Percentiles rank a stretch among this genome's conserved stretches.
Evolutionary conservation across 257 asterid genomes (phyloP).

Genomic region (Gardenia jasminoides): DNA sequence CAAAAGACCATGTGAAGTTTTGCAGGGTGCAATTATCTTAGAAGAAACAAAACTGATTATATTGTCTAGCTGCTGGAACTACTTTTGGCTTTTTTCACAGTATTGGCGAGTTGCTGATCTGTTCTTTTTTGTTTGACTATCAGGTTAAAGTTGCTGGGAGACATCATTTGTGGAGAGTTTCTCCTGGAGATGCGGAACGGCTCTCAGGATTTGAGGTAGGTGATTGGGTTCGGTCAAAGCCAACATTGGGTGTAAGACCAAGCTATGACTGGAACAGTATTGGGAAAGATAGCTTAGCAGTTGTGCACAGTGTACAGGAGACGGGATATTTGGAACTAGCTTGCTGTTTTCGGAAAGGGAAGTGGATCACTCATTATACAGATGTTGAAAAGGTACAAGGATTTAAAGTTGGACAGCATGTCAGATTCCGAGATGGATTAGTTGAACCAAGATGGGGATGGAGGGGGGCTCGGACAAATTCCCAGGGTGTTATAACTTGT

Average conservation of each 20-base stretch:
- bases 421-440: conserved; percentile 67
- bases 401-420: conserved; percentile 80
- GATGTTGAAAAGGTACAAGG: conserved; percentile 92
- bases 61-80: not conserved
- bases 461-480: conserved; percentile 73
- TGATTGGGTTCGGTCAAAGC: conserved; percentile 98
- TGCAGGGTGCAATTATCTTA: not conserved
- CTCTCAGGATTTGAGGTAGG: conserved; percentile 95
- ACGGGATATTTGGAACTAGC: conserved; percentile 88
- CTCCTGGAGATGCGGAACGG: conserved; percentile 97
- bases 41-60: not conserved
- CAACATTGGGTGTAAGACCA: conserved; percentile 85
- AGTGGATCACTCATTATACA: conserved; percentile 63
- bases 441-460: conserved; percentile 98
- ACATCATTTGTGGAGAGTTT: conserved; percentile 79
- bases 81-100: not conserved
- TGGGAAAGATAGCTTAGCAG: conserved; percentile 87
- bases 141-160: conserved; percentile 86
- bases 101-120: conserved; percentile 7
- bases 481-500: conserved; percentile 71
- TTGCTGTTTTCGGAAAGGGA: conserved; percentile 91
- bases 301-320: conserved; percentile 89
- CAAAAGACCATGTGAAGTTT: too few species aligned
- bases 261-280: conserved; percentile 95
- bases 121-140: conserved; percentile 13